Evolutionary conservation across 2,329 filamentous ascomycete species (phyloP).

Genomic region (Colletotrichum sp.): DNA sequence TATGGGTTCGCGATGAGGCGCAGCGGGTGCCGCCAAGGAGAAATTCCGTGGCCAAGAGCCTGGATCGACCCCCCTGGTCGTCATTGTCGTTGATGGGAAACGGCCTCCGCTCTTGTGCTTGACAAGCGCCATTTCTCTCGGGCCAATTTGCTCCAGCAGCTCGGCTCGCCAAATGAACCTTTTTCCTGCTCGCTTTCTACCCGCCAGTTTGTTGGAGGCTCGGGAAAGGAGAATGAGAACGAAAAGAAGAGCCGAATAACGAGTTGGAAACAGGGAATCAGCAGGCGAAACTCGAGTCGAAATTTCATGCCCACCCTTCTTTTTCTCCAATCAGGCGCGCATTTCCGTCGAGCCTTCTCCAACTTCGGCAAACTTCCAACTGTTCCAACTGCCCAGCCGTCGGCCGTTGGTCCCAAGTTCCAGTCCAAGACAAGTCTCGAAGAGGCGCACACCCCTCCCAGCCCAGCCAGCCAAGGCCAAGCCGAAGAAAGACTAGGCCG

Average conservation of each 20-base stretch:
- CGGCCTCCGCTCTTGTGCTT: constrained; percentile 1
- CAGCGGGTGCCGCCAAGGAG: constrained; percentile 7
- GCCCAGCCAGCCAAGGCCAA: neutral
- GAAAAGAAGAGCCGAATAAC: neutral
- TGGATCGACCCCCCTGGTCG: neutral
- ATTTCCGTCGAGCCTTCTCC: neutral
- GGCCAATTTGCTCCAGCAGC: constrained; percentile 3
- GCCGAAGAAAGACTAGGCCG: neutral
- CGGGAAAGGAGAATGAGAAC: neutral
- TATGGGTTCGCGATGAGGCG: neutral
- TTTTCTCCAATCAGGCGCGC: neutral
- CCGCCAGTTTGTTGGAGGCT: neutral
- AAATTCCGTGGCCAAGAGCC: constrained; percentile 3
- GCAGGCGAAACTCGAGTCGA: neutral
- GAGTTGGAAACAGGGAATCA: neutral
- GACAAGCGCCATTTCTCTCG: constrained; percentile 9
- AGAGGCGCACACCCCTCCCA: neutral
- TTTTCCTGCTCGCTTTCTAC: neutral
- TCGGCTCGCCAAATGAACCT: constrained; percentile 9
- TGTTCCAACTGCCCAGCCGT: neutral
- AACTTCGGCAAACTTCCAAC: neutral
- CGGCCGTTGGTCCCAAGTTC: neutral
- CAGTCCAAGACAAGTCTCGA: neutral
- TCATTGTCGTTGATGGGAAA: constrained; percentile 1
- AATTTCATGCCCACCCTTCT: neutral